Percentiles rank a stretch among this genome's conserved stretches.
Conservation (phyloP, 192 early-diverging fungal genomes). For the Diversispora epigaea region DNA sequence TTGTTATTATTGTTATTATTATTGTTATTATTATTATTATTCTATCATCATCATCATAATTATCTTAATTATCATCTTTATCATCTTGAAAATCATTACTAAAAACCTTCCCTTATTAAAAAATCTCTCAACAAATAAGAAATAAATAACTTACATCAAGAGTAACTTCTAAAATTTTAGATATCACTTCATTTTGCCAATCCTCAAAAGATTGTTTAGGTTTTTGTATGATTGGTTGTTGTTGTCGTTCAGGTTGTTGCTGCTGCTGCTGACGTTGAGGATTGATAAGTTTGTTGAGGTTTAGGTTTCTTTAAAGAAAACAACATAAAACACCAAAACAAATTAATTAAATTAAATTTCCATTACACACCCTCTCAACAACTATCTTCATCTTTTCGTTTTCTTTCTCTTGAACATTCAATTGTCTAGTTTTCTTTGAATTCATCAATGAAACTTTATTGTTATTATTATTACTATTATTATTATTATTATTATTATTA, state of each 20-base stretch:
- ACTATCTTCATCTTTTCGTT: no score
- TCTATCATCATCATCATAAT: not conserved
- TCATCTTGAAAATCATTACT: not conserved
- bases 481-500: no score
- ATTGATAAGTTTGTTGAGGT: not conserved
- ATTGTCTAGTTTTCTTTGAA: no score
- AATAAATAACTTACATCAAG: slow-evolving; percentile 58
- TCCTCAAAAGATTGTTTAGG: slow-evolving; percentile 49
- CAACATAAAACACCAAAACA: not conserved
- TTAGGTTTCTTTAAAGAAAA: not conserved
- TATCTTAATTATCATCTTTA: not conserved
- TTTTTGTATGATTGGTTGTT: slow-evolving; percentile 33
- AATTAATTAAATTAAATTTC: no score
- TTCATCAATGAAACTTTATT: no score
- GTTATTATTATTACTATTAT: no score
- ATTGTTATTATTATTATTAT: not conserved
- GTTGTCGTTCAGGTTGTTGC: slow-evolving; percentile 33
- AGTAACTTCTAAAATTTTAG: slow-evolving; percentile 74
- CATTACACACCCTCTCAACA: no score
- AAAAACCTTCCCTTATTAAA: not conserved
- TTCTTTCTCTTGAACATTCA: no score
- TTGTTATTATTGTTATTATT: no score
- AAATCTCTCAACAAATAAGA: not conserved
- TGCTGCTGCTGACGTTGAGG: slow-evolving; percentile 16
- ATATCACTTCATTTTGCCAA: slow-evolving; percentile 85